Base-by-base conservation (phyloP, 805 yeast species). In the Ogataea naganishii region DNA sequence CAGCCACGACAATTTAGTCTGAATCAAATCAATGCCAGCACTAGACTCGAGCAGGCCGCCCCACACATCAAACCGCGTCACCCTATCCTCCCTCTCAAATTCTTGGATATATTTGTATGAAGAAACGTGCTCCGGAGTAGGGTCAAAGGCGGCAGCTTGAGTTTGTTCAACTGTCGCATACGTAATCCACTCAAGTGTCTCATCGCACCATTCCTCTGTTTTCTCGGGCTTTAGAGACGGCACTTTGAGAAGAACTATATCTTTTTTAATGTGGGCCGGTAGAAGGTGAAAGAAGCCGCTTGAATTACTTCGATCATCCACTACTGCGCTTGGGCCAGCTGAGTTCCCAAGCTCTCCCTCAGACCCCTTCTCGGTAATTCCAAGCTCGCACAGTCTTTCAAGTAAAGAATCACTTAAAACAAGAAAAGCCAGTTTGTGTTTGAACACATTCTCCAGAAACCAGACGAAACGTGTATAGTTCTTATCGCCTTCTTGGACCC, bases 161-260 rank as follows among this genome's bases (percentile, higher is more conserved):
- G 39, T 33, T 1, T 55, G 58, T 12, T 38, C 34, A 2, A 46
- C 27, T 2, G 48, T 26, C 1, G 44, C 45, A 33, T 50, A 54
- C 2, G 54, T 29, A 7, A 55, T 11, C 58, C 58, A 58, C 23
- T 56, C 61, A 6, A 52, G 27, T 1, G 43, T 39, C 6, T 47
- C 42, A 2, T 14, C 18, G 2, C 40, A 29, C 47, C 50, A 47
- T 1, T 35, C 37, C 12, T 42, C 46, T 16, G 50, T 46, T 4
- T 39, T 27, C 5, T 13, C 14, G 1, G 40, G 41, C 8, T 31
- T 26, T 17, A 49, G 31, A 24, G 27, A 25, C 2, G 58, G 57
- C 2, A 29, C 13, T 13, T 26, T 29, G 11, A 48, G 26, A 5
- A 24, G 21, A 0, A 45, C 40, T 3, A 50, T 28, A 6, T 24